Base-by-base conservation (phyloP, 2,329 filamentous ascomycete genomes). In the Talaromyces sp. region DNA sequence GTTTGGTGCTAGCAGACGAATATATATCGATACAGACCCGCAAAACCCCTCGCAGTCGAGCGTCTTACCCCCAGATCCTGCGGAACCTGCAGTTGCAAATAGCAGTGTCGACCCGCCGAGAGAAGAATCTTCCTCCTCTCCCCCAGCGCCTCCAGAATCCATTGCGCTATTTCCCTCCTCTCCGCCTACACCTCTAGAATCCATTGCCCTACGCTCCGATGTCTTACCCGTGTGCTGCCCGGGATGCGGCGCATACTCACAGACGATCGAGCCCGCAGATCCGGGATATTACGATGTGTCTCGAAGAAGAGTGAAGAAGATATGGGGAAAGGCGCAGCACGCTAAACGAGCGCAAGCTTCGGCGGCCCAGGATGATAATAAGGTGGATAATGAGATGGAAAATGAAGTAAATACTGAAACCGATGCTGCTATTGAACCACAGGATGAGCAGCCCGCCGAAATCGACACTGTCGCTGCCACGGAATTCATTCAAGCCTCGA, bases 171-270 rank as follows among this genome's bases (percentile, higher is more conserved):
- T 23, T 23, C 23, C 36, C n/a, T 60, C 62, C 4, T 42, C 52
- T 16, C 56, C 62, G 7, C 57, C 60, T 42, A 61, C 67, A 34
- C 34, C 65, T n/a, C 16, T 57, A n/a, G 64, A 67, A n/a, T 50
- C 59, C 9, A 27, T 54, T 12, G 40, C 62, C 4, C 51, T 63
- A 2, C 9, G 66, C n/a, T 62, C 64, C 5, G 65, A 69, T 18
- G 40, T 63, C 6, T 70, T 87, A 12, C 84, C 84, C 0, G 61
- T 79, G 6, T 79, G 81, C 28, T 88, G 86, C 70, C 86, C 86
- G 33, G 86, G 86, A 66, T 89, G 86, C 66, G 86, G 86, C 59
- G 86, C 85, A 31, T 81, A 82, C 40, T 79, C 83, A 36, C 86
- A 88, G 70, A 83, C 81, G 5, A 70, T 84, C 56, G 80, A 84